phyloP scores from a whole-genome alignment of 2,329 filamentous ascomycete genomes.

The Exophiala oligosperma region DNA sequence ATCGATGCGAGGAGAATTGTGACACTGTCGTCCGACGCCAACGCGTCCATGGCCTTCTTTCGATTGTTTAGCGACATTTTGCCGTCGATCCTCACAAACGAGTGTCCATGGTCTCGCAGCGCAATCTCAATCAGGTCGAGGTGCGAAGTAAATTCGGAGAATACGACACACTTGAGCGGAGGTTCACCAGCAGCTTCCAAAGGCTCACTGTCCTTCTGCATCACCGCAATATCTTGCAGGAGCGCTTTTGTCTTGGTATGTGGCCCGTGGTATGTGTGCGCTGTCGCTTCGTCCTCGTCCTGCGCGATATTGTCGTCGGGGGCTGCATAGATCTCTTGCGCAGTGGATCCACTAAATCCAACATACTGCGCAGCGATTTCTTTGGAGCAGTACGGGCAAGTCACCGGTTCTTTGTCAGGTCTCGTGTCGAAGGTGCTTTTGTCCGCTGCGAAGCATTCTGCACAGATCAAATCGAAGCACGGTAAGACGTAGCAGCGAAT shows the following conservation, averaged over 20 bases:
- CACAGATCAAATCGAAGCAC: conserved; percentile 84
- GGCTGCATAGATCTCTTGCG: conserved; percentile 52
- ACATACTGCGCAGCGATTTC: conserved; percentile 66
- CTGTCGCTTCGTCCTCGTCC: conserved; percentile 34
- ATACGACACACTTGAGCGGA: conserved; percentile 89
- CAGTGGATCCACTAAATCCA: conserved; percentile 62
- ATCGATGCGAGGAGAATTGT: conserved; percentile 89
- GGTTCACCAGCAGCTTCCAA: conserved; percentile 58
- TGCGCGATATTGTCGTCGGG: conserved; percentile 57
- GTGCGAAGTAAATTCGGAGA: conserved; percentile 94
- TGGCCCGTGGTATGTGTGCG: conserved; percentile 69
- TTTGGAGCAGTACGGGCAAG: conserved; percentile 69
- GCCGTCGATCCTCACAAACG: conserved; percentile 81
- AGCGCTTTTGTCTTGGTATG: conserved; percentile 90
- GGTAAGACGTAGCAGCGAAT: conserved; percentile 77
- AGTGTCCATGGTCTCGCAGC: conserved; percentile 65
- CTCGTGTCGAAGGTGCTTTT: conserved; percentile 52
- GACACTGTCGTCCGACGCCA: conserved; percentile 70
- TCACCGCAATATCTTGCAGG: conserved; percentile 68
- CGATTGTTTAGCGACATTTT: conserved; percentile 78
- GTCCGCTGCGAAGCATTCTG: conserved; percentile 66
- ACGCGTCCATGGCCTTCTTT: conserved; percentile 71
- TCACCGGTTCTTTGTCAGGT: conserved; percentile 48
- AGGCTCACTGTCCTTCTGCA: conserved; percentile 61
- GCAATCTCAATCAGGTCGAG: conserved; percentile 89